These are phyloP conservation scores for Sporothrix protearum DNA, from an alignment of 2,329 filamentous ascomycete species.

Conservation along the genomic window DNA sequence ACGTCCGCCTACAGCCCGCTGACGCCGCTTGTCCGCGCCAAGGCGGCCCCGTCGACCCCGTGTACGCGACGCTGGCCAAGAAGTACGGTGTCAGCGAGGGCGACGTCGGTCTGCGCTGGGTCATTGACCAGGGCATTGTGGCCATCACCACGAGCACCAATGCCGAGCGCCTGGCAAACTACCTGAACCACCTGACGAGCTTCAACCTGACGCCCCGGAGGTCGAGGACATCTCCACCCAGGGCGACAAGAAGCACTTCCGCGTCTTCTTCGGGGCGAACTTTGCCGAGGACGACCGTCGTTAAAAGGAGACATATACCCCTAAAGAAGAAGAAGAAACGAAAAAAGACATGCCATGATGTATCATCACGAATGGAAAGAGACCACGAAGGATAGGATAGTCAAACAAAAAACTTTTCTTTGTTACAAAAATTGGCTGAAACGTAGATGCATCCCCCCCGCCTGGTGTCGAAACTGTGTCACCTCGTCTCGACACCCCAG, in stretches of 20 bases:
- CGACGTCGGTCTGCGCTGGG: slow-evolving; percentile 58
- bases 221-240: slow-evolving; percentile 53
- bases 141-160: slow-evolving; percentile 59
- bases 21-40: slow-evolving; percentile 47
- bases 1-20: slow-evolving; percentile 56
- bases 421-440: not conserved
- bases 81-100: slow-evolving; percentile 58
- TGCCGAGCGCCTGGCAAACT: slow-evolving; percentile 55
- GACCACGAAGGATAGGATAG: not conserved
- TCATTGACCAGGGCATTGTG: slow-evolving; percentile 56
- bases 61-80: slow-evolving; percentile 49
- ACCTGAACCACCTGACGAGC: slow-evolving; percentile 46
- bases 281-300: slow-evolving; percentile 50
- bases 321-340: not conserved
- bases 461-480: not conserved
- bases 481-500: not conserved
- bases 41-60: slow-evolving; percentile 51
- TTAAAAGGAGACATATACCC: slow-evolving; percentile 19
- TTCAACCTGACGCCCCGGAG: slow-evolving; percentile 60
- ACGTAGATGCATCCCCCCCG: not conserved
- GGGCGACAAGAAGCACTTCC: slow-evolving; percentile 59
- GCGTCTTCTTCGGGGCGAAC: slow-evolving; percentile 55
- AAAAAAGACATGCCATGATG: not conserved
- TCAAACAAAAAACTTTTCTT: not conserved
- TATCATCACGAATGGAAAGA: not conserved